phyloP scores from a whole-genome alignment of 2,329 filamentous ascomycete species.

The Oidium heveae region DNA sequence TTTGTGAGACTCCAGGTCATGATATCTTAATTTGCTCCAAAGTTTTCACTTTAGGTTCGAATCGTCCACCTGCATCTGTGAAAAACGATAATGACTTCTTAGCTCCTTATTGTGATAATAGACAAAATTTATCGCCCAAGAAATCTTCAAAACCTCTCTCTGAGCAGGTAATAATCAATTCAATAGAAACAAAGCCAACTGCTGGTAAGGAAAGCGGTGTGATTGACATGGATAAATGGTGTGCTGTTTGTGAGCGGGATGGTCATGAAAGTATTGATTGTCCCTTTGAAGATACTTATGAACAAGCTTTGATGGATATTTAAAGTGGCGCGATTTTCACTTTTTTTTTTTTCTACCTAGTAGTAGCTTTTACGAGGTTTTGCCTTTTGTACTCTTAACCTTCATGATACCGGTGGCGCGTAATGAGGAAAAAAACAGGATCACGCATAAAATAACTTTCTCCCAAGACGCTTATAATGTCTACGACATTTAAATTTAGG shows the following conservation, averaged over 20 bases:
- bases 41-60: constrained; percentile 32
- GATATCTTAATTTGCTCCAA: constrained; percentile 87
- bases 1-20: constrained; percentile 76
- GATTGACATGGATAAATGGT: constrained; percentile 78
- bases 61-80: constrained; percentile 4
- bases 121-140: constrained; percentile 28
- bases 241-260: constrained; percentile 83
- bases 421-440: no score
- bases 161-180: constrained; percentile 29
- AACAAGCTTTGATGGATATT: constrained; percentile 3
- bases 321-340: background rate
- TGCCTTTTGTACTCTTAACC: no score
- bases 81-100: constrained; percentile 17
- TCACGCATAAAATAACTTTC: no score
- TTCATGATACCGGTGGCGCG: no score
- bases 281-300: constrained; percentile 66
- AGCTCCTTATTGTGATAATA: constrained; percentile 22
- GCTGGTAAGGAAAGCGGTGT: constrained; percentile 57
- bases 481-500: no score
- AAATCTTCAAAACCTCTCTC: constrained; percentile 17
- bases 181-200: constrained; percentile 39
- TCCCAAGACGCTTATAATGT: no score
- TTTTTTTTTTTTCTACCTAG: background rate
- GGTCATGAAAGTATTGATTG: constrained; percentile 92
- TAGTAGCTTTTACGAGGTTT: no score